Evolutionary conservation across 805 yeast species (phyloP).

Genomic region (Tanozyma kutaoensis): DNA sequence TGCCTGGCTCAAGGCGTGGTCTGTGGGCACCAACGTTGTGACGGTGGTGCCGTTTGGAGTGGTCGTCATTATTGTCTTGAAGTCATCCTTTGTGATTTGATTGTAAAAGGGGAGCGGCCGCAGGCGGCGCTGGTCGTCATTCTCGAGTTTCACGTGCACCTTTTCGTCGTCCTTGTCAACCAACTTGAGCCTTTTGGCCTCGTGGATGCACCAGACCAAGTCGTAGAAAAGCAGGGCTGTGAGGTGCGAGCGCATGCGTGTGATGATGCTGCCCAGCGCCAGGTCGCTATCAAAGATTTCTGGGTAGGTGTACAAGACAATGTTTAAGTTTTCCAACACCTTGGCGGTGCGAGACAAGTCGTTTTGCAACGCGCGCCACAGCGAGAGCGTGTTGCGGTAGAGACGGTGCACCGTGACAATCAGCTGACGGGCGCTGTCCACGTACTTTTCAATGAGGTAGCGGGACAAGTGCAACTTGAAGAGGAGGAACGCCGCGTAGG

Average conservation of each 20-base stretch:
- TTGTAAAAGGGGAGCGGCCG: slow-evolving; percentile 82
- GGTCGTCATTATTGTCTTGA: slow-evolving; percentile 71
- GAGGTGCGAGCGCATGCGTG: slow-evolving; percentile 83
- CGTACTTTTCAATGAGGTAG: slow-evolving; percentile 53
- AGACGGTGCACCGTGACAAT: slow-evolving; percentile 87
- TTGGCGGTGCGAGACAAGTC: slow-evolving; percentile 88
- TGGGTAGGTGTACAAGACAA: slow-evolving; percentile 78
- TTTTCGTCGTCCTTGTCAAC: slow-evolving; percentile 14
- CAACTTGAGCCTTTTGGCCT: slow-evolving; percentile 62
- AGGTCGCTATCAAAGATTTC: slow-evolving; percentile 49
- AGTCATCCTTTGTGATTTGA: slow-evolving; percentile 82
- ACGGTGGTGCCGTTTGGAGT: slow-evolving; percentile 89
- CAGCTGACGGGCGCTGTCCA: slow-evolving; percentile 84
- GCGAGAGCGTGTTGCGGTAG: slow-evolving; percentile 75
- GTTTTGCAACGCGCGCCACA: slow-evolving; percentile 85
- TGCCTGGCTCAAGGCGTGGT: slow-evolving; percentile 55
- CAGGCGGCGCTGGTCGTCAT: slow-evolving; percentile 15
- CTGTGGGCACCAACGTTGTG: slow-evolving; percentile 81
- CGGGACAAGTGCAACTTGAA: slow-evolving; percentile 78
- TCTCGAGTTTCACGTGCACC: not conserved
- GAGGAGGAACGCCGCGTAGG: slow-evolving; percentile 64
- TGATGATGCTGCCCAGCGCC: slow-evolving; percentile 39
- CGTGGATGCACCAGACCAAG: slow-evolving; percentile 88
- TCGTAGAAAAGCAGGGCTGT: slow-evolving; percentile 88
- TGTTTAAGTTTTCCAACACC: slow-evolving; percentile 77